phyloP scores from a whole-genome alignment of 2,329 filamentous ascomycete species.

The Coniochaeta sp. region DNA sequence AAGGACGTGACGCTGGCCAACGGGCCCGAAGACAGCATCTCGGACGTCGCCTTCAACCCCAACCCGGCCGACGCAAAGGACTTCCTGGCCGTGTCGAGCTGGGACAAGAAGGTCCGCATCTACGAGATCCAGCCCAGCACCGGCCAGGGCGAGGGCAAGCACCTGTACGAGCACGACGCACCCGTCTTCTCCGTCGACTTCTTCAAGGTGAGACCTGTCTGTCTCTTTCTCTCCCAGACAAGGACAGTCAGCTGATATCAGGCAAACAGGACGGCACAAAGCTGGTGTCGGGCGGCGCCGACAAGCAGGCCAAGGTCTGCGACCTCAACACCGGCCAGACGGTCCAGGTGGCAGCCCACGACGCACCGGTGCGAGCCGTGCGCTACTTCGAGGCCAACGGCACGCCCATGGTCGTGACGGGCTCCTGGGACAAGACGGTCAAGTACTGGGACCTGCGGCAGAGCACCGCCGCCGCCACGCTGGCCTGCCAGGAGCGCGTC shows the following conservation, averaged over 20 bases:
- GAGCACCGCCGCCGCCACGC: slow-evolving; percentile 54
- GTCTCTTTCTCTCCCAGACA: background rate
- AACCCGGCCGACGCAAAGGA: slow-evolving; percentile 49
- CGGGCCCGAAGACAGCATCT: slow-evolving; percentile 83
- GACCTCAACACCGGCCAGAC: slow-evolving; percentile 65
- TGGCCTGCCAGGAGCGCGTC: slow-evolving; percentile 67
- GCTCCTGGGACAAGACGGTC: slow-evolving; percentile 85
- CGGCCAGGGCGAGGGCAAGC: slow-evolving; percentile 77
- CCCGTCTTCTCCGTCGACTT: slow-evolving; percentile 82
- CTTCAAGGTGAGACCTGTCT: slow-evolving; percentile 70
- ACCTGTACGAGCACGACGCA: slow-evolving; percentile 76
- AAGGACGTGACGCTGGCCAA: slow-evolving; percentile 75
- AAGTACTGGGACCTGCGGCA: slow-evolving; percentile 81
- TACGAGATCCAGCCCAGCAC: slow-evolving; percentile 72
- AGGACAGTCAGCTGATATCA: slow-evolving; percentile 6
- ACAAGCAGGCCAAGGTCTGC: slow-evolving; percentile 84
- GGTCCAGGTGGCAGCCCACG: slow-evolving; percentile 74
- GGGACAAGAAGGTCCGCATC: slow-evolving; percentile 97
- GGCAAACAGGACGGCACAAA: slow-evolving; percentile 73
- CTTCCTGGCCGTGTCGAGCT: slow-evolving; percentile 82
- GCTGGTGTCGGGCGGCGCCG: slow-evolving; percentile 78
- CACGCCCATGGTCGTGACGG: slow-evolving; percentile 79
- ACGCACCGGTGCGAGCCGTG: slow-evolving; percentile 71
- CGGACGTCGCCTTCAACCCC: slow-evolving; percentile 67
- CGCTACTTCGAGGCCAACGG: slow-evolving; percentile 68